Percentiles rank a stretch among this genome's conserved stretches.
phyloP scores from a whole-genome alignment of 306 rosid species.

The Dalbergia cochinchinensis region DNA sequence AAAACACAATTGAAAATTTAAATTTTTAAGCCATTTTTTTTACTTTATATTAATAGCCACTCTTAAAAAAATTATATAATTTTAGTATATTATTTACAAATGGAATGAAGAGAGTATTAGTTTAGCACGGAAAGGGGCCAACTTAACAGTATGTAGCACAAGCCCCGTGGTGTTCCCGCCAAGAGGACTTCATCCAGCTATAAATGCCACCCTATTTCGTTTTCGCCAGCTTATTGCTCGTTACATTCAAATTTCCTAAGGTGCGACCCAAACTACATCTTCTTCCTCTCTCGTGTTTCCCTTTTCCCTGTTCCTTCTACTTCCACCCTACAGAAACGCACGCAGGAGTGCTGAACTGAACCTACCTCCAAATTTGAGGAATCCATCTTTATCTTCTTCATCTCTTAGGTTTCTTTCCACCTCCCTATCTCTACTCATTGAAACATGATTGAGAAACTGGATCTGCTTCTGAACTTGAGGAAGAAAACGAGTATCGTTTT shows the following conservation, averaged over 20 bases:
- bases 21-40: too few relatives aligned
- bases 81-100: too few relatives aligned
- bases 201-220: slow-evolving; percentile 35
- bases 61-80: too few relatives aligned
- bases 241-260: slow-evolving; percentile 27
- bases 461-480: neutral
- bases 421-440: neutral
- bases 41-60: too few relatives aligned
- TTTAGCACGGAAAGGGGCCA: too few relatives aligned
- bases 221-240: neutral
- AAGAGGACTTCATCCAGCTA: slow-evolving; percentile 3
- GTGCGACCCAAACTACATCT: neutral
- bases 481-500: neutral
- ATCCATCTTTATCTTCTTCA: neutral
- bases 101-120: too few relatives aligned
- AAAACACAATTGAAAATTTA: too few relatives aligned
- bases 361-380: slow-evolving; percentile 11
- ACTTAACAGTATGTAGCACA: neutral
- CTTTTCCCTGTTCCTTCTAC: slow-evolving; percentile 10
- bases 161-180: slow-evolving; percentile 37
- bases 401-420: neutral
- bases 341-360: neutral
- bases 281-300: slow-evolving; percentile 34
- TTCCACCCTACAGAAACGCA: neutral
- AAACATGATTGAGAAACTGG: neutral